phyloP scores from a whole-genome alignment of 805 yeast species.

The Yarrowia divulgata region DNA sequence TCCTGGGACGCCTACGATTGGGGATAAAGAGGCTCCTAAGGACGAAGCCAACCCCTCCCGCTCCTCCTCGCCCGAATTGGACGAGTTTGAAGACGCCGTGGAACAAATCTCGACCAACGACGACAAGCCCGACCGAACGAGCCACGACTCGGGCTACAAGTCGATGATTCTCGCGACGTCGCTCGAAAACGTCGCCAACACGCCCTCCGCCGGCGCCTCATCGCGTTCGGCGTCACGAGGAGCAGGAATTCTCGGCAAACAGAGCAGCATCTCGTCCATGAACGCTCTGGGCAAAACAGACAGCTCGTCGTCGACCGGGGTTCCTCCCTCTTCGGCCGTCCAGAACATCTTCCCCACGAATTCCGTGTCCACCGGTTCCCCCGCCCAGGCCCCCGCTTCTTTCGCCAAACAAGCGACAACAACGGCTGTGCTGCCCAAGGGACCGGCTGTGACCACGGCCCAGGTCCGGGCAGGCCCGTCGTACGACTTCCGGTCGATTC shows the following conservation, averaged over 20 bases:
- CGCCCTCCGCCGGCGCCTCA: conserved; percentile 4
- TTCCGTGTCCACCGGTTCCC: conserved; percentile 17
- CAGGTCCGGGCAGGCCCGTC: conserved; percentile 39
- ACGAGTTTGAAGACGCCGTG: conserved; percentile 33
- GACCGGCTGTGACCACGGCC: conserved; percentile 31
- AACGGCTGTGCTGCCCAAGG: conserved; percentile 28
- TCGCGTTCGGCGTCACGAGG: conserved; percentile 22
- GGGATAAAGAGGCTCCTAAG: too few relatives aligned
- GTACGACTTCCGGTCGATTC: conserved; percentile 49
- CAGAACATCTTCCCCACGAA: conserved; percentile 16
- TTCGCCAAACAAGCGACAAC: conserved; percentile 18
- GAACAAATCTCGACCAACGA: conserved; percentile 15
- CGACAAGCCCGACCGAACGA: conserved; percentile 10
- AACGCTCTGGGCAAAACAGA: conserved; percentile 21
- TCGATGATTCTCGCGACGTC: conserved; percentile 43
- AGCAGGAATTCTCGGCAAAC: conserved; percentile 1
- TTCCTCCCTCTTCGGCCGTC: neutral
- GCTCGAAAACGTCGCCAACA: conserved; percentile 36
- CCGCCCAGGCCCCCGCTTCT: conserved; percentile 18
- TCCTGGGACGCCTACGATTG: neutral
- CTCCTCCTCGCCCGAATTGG: conserved; percentile 3
- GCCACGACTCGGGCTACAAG: conserved; percentile 31
- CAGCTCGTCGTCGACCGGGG: neutral
- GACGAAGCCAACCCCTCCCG: too few relatives aligned
- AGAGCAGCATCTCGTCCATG: conserved; percentile 26